Conservation (phyloP, 805 yeast genomes). For the Kodamaea sagamina region DNA sequence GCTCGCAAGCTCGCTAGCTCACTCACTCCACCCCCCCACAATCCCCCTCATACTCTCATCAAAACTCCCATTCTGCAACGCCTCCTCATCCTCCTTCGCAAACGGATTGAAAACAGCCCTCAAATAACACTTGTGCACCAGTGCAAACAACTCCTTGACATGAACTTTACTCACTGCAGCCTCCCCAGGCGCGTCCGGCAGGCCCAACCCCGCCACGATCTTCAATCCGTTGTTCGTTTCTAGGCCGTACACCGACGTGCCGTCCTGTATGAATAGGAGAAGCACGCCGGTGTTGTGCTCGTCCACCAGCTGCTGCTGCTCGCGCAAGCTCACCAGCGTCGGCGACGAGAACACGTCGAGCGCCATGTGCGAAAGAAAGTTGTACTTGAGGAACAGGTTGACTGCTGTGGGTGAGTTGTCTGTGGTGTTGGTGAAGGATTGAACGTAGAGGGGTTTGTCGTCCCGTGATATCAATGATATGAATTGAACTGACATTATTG, state of each 20-base stretch:
- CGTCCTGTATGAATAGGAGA: conserved; percentile 66
- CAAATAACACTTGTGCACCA: conserved; percentile 56
- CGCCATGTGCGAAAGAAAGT: conserved; percentile 76
- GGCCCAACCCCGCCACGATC: conserved; percentile 54
- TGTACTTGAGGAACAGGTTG: conserved; percentile 57
- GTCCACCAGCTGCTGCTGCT: conserved; percentile 32
- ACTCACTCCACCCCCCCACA: conserved; percentile 31
- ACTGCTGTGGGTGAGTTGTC: conserved; percentile 23
- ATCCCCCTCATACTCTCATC: conserved; percentile 30
- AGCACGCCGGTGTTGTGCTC: conserved; percentile 27
- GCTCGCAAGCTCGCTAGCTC: no score
- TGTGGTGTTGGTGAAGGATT: conserved; percentile 41
- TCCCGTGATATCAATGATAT: conserved; percentile 59
- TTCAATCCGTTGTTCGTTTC: conserved; percentile 70
- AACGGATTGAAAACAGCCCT: conserved; percentile 66
- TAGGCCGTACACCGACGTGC: conserved; percentile 64
- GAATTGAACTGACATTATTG: conserved; percentile 43
- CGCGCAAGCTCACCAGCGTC: conserved; percentile 38
- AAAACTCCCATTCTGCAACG: conserved; percentile 32
- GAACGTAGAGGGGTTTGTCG: conserved; percentile 62
- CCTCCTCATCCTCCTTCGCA: conserved; percentile 26
- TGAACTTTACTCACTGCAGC: conserved; percentile 8
- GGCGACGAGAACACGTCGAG: conserved; percentile 67
- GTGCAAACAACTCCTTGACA: conserved; percentile 28
- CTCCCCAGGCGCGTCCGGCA: conserved; percentile 14